phyloP scores from a whole-genome alignment of 768 basidiomycete species.

The Tricholoma furcatifolium region DNA sequence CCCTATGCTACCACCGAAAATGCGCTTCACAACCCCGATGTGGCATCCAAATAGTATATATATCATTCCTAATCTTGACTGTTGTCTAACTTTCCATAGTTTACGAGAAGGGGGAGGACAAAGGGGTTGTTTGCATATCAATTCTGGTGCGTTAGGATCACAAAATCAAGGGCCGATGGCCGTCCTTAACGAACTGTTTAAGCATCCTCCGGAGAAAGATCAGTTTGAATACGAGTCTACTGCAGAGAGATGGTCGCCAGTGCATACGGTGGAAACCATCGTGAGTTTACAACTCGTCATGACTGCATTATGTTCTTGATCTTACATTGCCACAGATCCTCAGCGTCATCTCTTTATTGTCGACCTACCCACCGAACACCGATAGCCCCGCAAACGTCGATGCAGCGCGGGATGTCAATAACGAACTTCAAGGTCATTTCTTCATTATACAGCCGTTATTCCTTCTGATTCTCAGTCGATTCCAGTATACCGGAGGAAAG shows the following conservation, averaged over 20 bases:
- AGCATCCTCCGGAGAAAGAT: slow-evolving; percentile 97
- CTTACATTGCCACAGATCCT: slow-evolving; percentile 59
- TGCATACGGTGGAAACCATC: slow-evolving; percentile 96
- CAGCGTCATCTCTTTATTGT: slow-evolving; percentile 94
- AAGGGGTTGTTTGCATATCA: slow-evolving; percentile 94
- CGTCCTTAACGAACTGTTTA: slow-evolving; percentile 9
- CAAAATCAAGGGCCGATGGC: background rate
- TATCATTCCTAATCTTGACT: background rate
- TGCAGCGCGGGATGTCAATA: no score
- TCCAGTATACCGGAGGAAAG: slow-evolving; percentile 92
- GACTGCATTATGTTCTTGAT: slow-evolving; percentile 4
- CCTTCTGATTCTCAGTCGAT: slow-evolving; percentile 9
- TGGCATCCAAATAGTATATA: slow-evolving; percentile 95
- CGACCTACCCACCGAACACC: slow-evolving; percentile 86
- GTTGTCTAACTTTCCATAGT: slow-evolving; percentile 47
- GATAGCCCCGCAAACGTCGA: slow-evolving; percentile 97
- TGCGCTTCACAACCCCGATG: slow-evolving; percentile 93
- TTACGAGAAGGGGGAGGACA: slow-evolving; percentile 58
- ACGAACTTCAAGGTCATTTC: no score
- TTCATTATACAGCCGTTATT: no score
- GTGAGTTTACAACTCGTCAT: slow-evolving; percentile 39
- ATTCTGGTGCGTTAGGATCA: slow-evolving; percentile 63
- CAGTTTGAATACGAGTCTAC: slow-evolving; percentile 97
- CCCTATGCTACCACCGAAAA: slow-evolving; percentile 90
- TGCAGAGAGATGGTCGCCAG: slow-evolving; percentile 95